Percentiles rank a stretch among this genome's conserved stretches.
Evolutionary conservation across 306 rosid genomes (phyloP).

Genomic region (Adenanthera pavonina): DNA sequence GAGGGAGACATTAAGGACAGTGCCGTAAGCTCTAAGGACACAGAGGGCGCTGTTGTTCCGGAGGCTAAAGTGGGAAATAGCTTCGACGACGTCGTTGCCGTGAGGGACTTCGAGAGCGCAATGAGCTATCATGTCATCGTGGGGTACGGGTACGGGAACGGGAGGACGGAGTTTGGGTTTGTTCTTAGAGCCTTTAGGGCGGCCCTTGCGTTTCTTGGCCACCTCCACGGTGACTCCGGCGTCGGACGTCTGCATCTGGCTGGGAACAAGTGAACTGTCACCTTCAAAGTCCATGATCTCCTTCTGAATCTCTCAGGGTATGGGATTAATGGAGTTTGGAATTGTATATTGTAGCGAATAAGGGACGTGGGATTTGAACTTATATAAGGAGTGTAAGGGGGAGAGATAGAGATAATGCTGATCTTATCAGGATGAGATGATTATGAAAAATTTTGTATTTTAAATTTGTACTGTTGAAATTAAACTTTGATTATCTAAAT

Average conservation of each 20-base stretch:
- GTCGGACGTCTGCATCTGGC: constrained; percentile 1
- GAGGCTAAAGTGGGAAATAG: constrained; percentile 65
- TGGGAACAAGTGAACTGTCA: too few species aligned
- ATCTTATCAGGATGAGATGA: too few species aligned
- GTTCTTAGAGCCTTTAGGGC: constrained; percentile 92
- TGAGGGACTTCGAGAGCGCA: constrained; percentile 65
- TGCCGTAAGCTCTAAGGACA: constrained; percentile 68
- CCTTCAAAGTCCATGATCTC: constrained; percentile 26
- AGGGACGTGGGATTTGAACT: background rate
- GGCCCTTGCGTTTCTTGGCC: constrained; percentile 69
- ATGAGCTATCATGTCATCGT: constrained; percentile 64
- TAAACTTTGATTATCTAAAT: too few species aligned
- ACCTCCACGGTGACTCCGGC: constrained; percentile 68
- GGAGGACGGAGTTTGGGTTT: constrained; percentile 63
- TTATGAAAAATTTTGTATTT: too few species aligned
- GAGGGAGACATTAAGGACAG: constrained; percentile 68
- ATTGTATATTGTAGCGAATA: background rate
- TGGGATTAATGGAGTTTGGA: background rate
- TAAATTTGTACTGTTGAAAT: too few species aligned
- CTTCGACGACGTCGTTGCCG: constrained; percentile 73
- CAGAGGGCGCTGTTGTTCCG: constrained; percentile 64
- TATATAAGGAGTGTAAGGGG: background rate
- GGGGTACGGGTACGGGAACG: constrained; percentile 27
- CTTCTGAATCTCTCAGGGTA: constrained; percentile 43
- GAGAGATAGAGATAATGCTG: background rate